Percentiles rank a stretch among this genome's conserved stretches.
Evolutionary conservation across 345 rosid genomes (phyloP).

Genomic region (Triadica sebifera): DNA sequence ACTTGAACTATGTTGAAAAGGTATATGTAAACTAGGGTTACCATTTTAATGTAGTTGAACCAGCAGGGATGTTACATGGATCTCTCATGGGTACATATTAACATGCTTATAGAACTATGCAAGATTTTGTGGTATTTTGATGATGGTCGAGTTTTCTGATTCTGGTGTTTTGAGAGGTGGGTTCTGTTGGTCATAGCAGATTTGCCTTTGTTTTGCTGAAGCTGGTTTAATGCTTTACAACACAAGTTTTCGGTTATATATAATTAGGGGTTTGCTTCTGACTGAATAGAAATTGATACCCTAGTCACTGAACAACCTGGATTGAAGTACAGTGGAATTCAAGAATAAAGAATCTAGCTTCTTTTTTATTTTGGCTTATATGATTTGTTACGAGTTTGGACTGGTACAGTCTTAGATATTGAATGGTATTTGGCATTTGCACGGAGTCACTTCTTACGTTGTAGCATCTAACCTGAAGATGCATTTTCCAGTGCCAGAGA

Average conservation of each 20-base stretch:
- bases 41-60: too few species aligned
- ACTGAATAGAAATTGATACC: neutral
- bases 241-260: neutral
- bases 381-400: neutral
- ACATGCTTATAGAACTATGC: too few species aligned
- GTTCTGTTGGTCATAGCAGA: neutral
- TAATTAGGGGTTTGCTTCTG: neutral
- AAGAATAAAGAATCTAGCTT: too few species aligned
- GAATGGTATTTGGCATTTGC: neutral
- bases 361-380: neutral
- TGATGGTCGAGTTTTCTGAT: neutral
- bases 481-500: constrained; percentile 69
- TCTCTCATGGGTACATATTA: too few species aligned
- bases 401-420: neutral
- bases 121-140: too few species aligned
- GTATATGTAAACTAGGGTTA: too few species aligned
- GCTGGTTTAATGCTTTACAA: neutral
- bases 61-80: too few species aligned
- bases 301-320: too few species aligned
- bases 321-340: too few species aligned
- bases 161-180: neutral
- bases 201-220: neutral
- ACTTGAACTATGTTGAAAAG: too few species aligned
- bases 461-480: neutral
- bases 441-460: neutral